A percentile compares a stretch with the other conserved stretches of the same genome.
These are phyloP conservation scores for Biscogniauxia mediterranea DNA, from an alignment of 2,329 filamentous ascomycete species.

Conservation along the genomic window DNA sequence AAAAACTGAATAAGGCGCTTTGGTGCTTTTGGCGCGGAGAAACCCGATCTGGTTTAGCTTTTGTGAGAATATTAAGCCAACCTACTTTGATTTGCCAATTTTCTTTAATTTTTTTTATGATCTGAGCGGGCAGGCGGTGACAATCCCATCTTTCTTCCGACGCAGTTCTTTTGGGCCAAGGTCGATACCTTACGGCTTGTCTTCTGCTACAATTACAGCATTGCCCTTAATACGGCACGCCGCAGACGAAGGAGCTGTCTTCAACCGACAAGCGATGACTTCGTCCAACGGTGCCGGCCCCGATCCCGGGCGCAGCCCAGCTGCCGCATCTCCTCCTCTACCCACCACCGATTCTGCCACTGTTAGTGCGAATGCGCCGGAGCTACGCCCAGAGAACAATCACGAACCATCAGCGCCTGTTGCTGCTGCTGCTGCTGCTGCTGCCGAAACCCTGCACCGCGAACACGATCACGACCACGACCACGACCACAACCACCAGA, in stretches of 20 bases:
- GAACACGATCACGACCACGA: not conserved
- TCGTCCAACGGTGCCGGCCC: constrained; percentile 49
- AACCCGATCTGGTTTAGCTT: constrained; percentile 3
- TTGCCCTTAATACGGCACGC: constrained; percentile 17
- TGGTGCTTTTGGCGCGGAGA: not conserved
- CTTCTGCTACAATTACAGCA: constrained; percentile 1
- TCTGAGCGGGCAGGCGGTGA: constrained; percentile 22
- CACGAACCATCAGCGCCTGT: not conserved
- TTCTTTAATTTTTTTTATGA: constrained; percentile 19
- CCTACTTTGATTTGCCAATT: constrained; percentile 12
- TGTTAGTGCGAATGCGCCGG: constrained; percentile 22
- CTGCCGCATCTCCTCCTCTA: not conserved
- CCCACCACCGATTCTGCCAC: not conserved
- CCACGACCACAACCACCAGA: constrained; percentile 1
- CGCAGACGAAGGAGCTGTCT: constrained; percentile 56
- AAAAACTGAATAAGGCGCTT: constrained; percentile 5
- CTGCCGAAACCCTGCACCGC: not conserved
- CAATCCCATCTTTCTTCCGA: constrained; percentile 24
- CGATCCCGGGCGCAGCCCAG: not conserved
- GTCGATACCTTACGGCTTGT: not conserved
- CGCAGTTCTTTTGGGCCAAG: constrained; percentile 2
- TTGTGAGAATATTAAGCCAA: not conserved
- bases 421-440: not conserved
- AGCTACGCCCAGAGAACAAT: constrained; percentile 1
- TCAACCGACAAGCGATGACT: constrained; percentile 56